Conservation (phyloP, 2,329 filamentous ascomycete species). For the Incumbomyces delicatus region DNA sequence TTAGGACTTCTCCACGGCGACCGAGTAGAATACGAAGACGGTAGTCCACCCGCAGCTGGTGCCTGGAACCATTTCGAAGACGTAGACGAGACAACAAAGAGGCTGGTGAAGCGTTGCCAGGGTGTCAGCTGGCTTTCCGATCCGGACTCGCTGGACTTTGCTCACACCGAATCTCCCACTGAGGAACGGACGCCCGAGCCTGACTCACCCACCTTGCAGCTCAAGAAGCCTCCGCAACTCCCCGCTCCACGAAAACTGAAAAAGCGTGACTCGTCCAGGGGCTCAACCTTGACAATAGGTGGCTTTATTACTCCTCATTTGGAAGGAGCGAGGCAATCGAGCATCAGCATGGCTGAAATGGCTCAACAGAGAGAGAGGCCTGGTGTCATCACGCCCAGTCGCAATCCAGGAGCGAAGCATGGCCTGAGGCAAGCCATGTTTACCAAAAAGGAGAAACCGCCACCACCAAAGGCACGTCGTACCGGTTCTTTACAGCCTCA, state of each 20-base stretch:
- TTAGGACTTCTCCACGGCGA: conserved; percentile 62
- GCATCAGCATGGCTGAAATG: conserved; percentile 65
- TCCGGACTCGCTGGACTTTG: conserved; percentile 22
- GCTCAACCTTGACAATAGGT: conserved; percentile 19
- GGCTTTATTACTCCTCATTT: conserved; percentile 34
- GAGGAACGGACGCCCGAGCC: conserved; percentile 13
- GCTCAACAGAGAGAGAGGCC: conserved; percentile 73
- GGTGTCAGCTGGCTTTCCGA: conserved; percentile 38
- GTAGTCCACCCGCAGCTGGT: conserved; percentile 24
- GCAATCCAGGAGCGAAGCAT: conserved; percentile 28
- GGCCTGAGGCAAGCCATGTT: conserved; percentile 16
- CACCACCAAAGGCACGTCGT: conserved; percentile 23
- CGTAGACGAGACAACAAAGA: conserved; percentile 40
- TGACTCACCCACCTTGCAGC: conserved; percentile 16
- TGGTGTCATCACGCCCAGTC: conserved; percentile 69
- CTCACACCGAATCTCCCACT: conserved; percentile 18
- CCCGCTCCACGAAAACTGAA: conserved; percentile 30
- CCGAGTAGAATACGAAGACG: conserved; percentile 49
- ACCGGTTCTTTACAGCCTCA: conserved; percentile 16
- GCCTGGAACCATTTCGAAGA: conserved; percentile 39
- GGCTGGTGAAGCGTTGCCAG: conserved; percentile 37
- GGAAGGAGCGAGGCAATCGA: conserved; percentile 58
- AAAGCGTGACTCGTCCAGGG: conserved; percentile 24
- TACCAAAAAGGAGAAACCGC: conserved; percentile 19
- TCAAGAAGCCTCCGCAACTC: conserved; percentile 35